Evolutionary conservation across 2,329 filamentous ascomycete genomes (phyloP).

Genomic region (Gaeumannomyces tritici): DNA sequence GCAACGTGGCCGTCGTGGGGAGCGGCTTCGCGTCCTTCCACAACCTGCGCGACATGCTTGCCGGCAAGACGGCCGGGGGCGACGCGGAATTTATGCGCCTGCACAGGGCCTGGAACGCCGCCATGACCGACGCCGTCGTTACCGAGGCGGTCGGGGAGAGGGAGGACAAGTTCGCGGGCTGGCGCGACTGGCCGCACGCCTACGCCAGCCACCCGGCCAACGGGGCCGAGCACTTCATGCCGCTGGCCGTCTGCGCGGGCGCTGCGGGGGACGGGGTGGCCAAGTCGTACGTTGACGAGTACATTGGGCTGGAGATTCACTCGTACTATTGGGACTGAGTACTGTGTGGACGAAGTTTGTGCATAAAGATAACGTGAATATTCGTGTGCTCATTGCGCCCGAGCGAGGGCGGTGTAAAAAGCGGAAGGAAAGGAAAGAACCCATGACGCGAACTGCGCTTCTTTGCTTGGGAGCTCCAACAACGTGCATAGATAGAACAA

Average conservation of each 20-base stretch:
- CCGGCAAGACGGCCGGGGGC: constrained; percentile 9
- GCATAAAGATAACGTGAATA: background rate
- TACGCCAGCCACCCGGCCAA: constrained; percentile 43
- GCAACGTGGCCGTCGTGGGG: constrained; percentile 47
- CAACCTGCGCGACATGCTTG: constrained; percentile 39
- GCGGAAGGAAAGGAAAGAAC: background rate
- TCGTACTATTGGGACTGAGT: constrained; percentile 43
- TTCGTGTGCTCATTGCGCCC: too few relatives aligned
- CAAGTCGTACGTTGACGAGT: constrained; percentile 37
- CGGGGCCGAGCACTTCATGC: constrained; percentile 50
- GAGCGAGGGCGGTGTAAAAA: background rate
- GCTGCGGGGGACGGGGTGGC: constrained; percentile 35
- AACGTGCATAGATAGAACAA: too few relatives aligned
- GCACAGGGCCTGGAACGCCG: constrained; percentile 33
- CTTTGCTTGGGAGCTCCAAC: background rate
- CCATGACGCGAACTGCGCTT: background rate
- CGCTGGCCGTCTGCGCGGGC: constrained; percentile 46
- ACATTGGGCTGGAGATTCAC: constrained; percentile 36
- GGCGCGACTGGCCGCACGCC: constrained; percentile 35
- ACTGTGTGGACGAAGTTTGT: background rate
- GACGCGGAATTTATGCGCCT: constrained; percentile 14
- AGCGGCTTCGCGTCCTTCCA: constrained; percentile 51
- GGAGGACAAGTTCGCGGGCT: constrained; percentile 29
- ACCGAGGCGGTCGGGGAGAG: constrained; percentile 24
- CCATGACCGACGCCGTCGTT: constrained; percentile 29